Evolutionary conservation across 768 basidiomycete species (phyloP), one percentile per base, ranked within the genome.

Genomic region (Amanita thiersii): DNA sequence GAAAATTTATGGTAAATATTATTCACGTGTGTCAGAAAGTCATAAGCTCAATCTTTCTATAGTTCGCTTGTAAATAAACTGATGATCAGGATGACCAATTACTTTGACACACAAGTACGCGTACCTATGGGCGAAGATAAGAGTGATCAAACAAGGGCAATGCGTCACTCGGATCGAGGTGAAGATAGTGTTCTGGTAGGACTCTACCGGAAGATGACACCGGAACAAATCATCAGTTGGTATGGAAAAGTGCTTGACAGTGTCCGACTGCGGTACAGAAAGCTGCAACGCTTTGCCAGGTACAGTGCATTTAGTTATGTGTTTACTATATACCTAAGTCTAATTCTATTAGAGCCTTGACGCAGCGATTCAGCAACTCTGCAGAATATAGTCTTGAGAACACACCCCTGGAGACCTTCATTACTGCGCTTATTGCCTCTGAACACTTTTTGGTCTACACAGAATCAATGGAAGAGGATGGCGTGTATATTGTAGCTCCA

Each of bases 391-490:
- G 69, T 45, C 69, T 97, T 23, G 85, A 89, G 45, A 70, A 77
- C 41, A 64, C 82, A 26, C 70, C 81, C 31, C 65, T 93, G 44
- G 84, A 86, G 39, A 69, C 70, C n/a, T 86, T 94, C 59, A 85
- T 98, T 40, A 66, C 78, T 17, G 69, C 73, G 8, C 71, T 99
- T 5, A 79, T 86, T 15, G 77, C 81, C 23, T 81, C 89, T 5
- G 90, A 87, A 48, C 93, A 98, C 58, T 84, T 92, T 62, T 78
- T 99, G 44, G 87, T 99, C 33, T 94, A 96, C 60, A 96, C 94
- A 1, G 77, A 82, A 40, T 64, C 64, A 4, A 84, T 85, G 57
- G 91, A 94, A 59, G 80, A 84, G 51, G 83, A 94, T n/a, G 91
- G 90, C 3, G 78, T 83, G 8, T 99, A 97, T 56, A 79, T 98